Evolutionary conservation across 1,139 yeast genomes (phyloP).

Genomic region (Nakaseomyces sp.): DNA sequence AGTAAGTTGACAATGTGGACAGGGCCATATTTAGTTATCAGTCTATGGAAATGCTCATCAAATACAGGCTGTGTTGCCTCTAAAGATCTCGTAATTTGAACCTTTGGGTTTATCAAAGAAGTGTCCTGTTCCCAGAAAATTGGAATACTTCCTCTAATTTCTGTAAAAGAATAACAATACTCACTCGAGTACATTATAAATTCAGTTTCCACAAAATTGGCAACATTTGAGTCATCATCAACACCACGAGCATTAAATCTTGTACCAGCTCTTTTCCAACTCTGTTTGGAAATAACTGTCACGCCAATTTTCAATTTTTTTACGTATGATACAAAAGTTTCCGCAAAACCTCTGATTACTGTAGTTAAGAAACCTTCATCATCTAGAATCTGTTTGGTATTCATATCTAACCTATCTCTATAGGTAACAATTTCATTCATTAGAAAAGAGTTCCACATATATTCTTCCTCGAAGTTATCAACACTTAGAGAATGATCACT

Average conservation of each 20-base stretch:
- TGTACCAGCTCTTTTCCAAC: constrained; percentile 96
- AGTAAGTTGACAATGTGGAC: constrained; percentile 80
- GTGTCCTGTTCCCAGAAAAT: constrained; percentile 98
- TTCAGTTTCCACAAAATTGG: constrained; percentile 94
- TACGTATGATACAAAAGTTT: constrained; percentile 50
- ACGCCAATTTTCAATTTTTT: constrained; percentile 47
- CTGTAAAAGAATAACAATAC: constrained; percentile 65
- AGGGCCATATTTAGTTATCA: constrained; percentile 71
- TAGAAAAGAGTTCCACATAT: constrained; percentile 95
- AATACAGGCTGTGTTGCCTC: constrained; percentile 94
- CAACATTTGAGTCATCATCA: constrained; percentile 90
- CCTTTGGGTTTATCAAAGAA: constrained; percentile 67
- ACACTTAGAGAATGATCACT: constrained; percentile 38
- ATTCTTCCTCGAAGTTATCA: constrained; percentile 66
- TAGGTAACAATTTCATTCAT: constrained; percentile 74
- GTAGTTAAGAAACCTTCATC: constrained; percentile 76
- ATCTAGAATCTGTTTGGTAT: constrained; percentile 54
- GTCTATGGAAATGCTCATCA: constrained; percentile 63
- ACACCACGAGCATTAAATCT: constrained; percentile 90
- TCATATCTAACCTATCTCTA: constrained; percentile 58
- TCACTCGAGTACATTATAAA: constrained; percentile 55
- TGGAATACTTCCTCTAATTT: constrained; percentile 91
- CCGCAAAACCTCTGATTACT: constrained; percentile 91
- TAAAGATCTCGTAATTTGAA: constrained; percentile 77
- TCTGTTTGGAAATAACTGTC: constrained; percentile 82